These are phyloP conservation scores for Irpex rosettiformis DNA, from an alignment of 1,284 basidiomycete genomes.

Conservation along the genomic window DNA sequence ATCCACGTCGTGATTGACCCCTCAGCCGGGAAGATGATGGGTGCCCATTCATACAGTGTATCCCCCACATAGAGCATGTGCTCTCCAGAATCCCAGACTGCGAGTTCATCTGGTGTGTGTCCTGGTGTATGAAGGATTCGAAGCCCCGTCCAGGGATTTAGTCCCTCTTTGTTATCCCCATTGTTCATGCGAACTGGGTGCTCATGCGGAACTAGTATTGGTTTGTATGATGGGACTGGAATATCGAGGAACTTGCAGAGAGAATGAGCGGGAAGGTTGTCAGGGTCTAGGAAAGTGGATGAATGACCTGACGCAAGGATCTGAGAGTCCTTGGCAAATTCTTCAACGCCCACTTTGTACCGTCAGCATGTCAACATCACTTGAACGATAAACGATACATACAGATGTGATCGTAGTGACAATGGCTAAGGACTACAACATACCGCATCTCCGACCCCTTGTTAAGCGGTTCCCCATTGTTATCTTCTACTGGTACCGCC, in stretches of 20 bases:
- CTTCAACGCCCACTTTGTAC: constrained; percentile 42
- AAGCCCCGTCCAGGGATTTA: constrained; percentile 26
- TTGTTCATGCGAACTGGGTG: constrained; percentile 14
- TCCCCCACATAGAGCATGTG: constrained; percentile 54
- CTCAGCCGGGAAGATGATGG: constrained; percentile 50
- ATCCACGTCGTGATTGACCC: constrained; percentile 50
- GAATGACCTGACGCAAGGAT: constrained; percentile 44
- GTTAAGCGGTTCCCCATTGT: constrained; percentile 42
- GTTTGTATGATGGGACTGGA: constrained; percentile 39
- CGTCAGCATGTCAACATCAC: not conserved
- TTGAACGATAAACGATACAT: constrained; percentile 18
- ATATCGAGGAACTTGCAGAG: constrained; percentile 41
- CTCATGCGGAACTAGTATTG: constrained; percentile 39
- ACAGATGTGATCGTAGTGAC: constrained; percentile 59
- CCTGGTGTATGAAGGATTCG: constrained; percentile 50
- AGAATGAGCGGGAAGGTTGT: constrained; percentile 38
- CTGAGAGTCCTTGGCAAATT: constrained; percentile 42
- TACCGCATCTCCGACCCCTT: constrained; percentile 38
- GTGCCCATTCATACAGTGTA: constrained; percentile 49
- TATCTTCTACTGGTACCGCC: constrained; percentile 39
- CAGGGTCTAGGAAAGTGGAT: constrained; percentile 39
- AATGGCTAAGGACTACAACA: constrained; percentile 47
- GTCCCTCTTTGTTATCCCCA: not conserved
- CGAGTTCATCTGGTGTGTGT: constrained; percentile 54
- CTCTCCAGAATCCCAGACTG: constrained; percentile 45